These are phyloP conservation scores for Pterula multifida DNA, from an alignment of 1,284 basidiomycete genomes.

Conservation along the genomic window DNA sequence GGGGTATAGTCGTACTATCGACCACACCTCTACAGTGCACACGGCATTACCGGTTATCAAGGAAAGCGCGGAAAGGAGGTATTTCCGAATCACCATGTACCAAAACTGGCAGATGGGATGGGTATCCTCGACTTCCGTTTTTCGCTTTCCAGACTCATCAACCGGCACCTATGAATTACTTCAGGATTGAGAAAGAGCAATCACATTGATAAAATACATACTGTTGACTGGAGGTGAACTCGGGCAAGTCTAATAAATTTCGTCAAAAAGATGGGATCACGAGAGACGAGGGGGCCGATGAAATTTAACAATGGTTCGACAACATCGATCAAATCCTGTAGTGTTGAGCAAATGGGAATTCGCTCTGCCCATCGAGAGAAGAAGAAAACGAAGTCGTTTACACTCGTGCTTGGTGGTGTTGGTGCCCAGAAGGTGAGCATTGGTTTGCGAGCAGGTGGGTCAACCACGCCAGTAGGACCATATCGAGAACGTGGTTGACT, in stretches of 20 bases:
- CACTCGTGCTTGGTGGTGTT: constrained; percentile 61
- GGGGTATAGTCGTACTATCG: constrained; percentile 69
- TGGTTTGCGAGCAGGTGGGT: constrained; percentile 42
- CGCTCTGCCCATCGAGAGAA: constrained; percentile 73
- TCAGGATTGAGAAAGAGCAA: neutral
- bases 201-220: constrained; percentile 8
- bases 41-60: constrained; percentile 80
- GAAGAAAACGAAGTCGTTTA: constrained; percentile 77
- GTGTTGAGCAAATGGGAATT: constrained; percentile 50
- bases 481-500: constrained; percentile 50
- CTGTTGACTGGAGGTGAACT: constrained; percentile 22
- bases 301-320: constrained; percentile 69
- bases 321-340: constrained; percentile 63
- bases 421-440: constrained; percentile 62
- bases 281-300: constrained; percentile 63
- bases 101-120: constrained; percentile 57
- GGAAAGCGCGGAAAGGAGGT: constrained; percentile 81
- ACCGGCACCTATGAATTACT: constrained; percentile 25
- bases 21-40: constrained; percentile 82
- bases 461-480: constrained; percentile 39
- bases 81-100: constrained; percentile 71
- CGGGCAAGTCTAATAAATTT: constrained; percentile 38
- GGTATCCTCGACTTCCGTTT: constrained; percentile 32
- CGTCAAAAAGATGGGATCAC: constrained; percentile 54
- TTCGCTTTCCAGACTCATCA: constrained; percentile 38